Evolutionary conservation across 1,284 basidiomycete genomes (phyloP), one percentile per base, ranked within the genome.

Genomic region (Ceratorhiza oryzae-sativae): DNA sequence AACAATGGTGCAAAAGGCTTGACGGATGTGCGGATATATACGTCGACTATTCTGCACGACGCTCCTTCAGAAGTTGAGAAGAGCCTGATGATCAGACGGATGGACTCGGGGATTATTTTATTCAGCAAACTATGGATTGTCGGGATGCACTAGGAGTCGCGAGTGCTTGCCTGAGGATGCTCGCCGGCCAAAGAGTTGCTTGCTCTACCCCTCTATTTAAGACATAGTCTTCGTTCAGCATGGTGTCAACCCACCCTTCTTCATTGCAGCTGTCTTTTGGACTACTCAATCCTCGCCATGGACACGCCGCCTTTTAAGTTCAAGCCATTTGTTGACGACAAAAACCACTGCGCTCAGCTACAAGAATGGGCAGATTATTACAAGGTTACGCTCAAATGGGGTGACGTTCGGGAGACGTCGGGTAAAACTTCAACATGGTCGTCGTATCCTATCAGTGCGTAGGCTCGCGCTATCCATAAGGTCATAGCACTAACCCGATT

Each of bases 401-500:
- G 20, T 23, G 60, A 62, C 42, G n/a, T 1, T 8, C 13, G 32
- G 15, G 12, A 15, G 27, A 18, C 30, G n/a, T 18, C 2, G 4
- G 5, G 36, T 10, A 39, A 27, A 3, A 5, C 18, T 12, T 15
- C 41, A 25, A 5, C 3, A 25, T 45, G 42, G 42, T 15, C 10
- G 5, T 62, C 60, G 3, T 62, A 62, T 34, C 60, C 60, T 20
- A 62, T 62, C 41, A 62, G 60, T 62, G n/a, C 10, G 60, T 49
- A 18, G 46, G 15, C 36, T 39, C 6, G n/a, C 42, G 9, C 15
- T 10, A 4, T 18, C 8, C 8, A 39, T 39, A 13, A 13, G 36
- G 6, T 39, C 8, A 39, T 39, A 39, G n/a, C n/a, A n/a, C n/a
- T n/a, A n/a, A n/a, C n/a, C n/a, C n/a, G n/a, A n/a, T n/a, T 39